Percentiles rank a stretch among this genome's conserved stretches.
phyloP scores from a whole-genome alignment of 352 stramenopile species.

The Peronospora belbahrii region DNA sequence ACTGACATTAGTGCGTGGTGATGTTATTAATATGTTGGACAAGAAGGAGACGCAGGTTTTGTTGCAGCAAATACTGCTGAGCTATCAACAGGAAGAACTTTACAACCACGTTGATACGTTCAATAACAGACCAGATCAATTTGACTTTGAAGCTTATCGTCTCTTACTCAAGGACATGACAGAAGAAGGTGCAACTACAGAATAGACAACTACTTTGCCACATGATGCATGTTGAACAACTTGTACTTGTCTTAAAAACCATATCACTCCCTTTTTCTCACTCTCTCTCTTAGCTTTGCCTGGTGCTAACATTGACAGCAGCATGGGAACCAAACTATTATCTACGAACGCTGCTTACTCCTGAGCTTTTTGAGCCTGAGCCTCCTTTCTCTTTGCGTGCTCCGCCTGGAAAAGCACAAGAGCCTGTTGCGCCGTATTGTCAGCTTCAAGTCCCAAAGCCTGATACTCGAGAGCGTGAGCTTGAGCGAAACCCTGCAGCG shows the following conservation, averaged over 20 bases:
- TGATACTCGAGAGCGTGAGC: constrained; percentile 47
- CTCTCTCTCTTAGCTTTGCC: constrained; percentile 10
- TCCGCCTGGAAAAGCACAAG: constrained; percentile 52
- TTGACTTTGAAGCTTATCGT: constrained; percentile 81
- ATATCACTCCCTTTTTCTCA: constrained; percentile 15
- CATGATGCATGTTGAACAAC: constrained; percentile 7
- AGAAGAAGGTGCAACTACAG: neutral
- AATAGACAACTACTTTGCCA: constrained; percentile 1
- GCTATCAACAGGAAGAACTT: constrained; percentile 64
- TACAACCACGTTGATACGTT: constrained; percentile 77
- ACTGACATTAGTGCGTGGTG: constrained; percentile 59
- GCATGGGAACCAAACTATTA: constrained; percentile 8
- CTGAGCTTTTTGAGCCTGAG: constrained; percentile 20
- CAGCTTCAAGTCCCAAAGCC: constrained; percentile 50
- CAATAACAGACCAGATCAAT: constrained; percentile 77
- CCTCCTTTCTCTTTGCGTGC: constrained; percentile 43
- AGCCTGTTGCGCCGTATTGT: constrained; percentile 47
- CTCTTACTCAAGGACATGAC: constrained; percentile 29
- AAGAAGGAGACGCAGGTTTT: constrained; percentile 72
- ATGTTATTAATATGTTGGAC: constrained; percentile 84
- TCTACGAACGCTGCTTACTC: constrained; percentile 12
- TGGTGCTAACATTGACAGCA: neutral
- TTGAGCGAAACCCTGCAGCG: constrained; percentile 73
- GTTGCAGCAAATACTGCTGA: constrained; percentile 48
- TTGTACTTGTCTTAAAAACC: constrained; percentile 26